Evolutionary conservation across 148 eudicot species (phyloP).

Genomic region (Rhododendron kiyosumense): DNA sequence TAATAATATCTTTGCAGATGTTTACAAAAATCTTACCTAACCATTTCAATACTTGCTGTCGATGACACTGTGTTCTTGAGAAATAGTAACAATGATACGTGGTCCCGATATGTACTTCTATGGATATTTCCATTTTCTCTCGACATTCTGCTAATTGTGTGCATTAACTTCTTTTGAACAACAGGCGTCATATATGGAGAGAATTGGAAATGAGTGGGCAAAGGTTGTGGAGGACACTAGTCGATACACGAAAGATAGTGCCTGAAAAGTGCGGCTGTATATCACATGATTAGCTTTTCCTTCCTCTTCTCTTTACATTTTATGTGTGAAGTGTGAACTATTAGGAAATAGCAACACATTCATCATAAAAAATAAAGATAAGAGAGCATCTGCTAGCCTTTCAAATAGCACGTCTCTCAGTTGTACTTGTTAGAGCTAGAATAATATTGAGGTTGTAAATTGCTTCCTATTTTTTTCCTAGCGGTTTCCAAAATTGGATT

Average conservation of each 20-base stretch:
- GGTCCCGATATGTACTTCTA: background rate
- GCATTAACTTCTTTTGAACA: background rate
- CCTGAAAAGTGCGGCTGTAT: constrained; percentile 17
- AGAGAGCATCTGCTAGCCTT: constrained; percentile 10
- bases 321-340: constrained; percentile 7
- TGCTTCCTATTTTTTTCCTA: background rate
- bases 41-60: background rate
- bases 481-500: background rate
- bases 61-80: background rate
- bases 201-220: constrained; percentile 72
- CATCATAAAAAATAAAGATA: constrained; percentile 8
- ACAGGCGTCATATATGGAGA: constrained; percentile 74
- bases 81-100: background rate
- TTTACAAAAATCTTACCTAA: background rate
- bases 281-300: constrained; percentile 3
- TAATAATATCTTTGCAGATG: background rate
- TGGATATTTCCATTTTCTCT: background rate
- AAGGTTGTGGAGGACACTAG: constrained; percentile 73
- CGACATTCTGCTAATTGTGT: background rate
- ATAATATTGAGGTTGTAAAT: background rate
- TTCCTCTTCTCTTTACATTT: constrained; percentile 1
- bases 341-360: constrained; percentile 10
- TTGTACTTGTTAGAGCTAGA: background rate
- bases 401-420: background rate
- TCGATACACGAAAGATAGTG: constrained; percentile 44